phyloP scores from a whole-genome alignment of 108 stramenopile species.

The Asterionellopsis glacialis region DNA sequence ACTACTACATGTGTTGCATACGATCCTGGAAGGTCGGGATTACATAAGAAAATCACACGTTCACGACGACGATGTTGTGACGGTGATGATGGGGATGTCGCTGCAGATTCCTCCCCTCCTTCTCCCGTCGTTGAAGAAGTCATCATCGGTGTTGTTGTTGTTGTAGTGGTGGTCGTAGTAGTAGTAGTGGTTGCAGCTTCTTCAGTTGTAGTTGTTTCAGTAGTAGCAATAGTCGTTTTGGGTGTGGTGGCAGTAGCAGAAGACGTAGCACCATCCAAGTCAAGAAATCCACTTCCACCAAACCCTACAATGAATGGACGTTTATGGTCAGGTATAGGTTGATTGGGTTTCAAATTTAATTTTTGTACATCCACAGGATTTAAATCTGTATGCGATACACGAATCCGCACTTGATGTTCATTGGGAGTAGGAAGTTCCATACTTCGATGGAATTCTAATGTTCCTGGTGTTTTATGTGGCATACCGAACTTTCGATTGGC shows the following conservation, averaged over 20 bases:
- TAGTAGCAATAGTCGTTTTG: neutral
- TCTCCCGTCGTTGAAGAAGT: too few species aligned
- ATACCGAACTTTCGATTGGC: too few species aligned
- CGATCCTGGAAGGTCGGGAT: conserved; percentile 32
- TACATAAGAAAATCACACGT: conserved; percentile 30
- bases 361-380: conserved; percentile 60
- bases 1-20: conserved; percentile 36
- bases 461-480: too few species aligned
- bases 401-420: conserved; percentile 26
- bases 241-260: too few species aligned
- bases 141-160: too few species aligned
- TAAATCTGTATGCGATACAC: conserved; percentile 31
- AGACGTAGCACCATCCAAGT: conserved; percentile 4
- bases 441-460: too few species aligned
- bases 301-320: conserved; percentile 40
- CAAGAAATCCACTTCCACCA: conserved; percentile 37
- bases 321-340: conserved; percentile 3
- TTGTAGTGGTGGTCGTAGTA: too few species aligned
- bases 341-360: conserved; percentile 1
- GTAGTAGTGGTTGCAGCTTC: too few species aligned
- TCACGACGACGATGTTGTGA: too few species aligned
- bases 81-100: too few species aligned
- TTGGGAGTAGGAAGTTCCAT: neutral
- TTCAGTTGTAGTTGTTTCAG: neutral
- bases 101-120: too few species aligned